These are phyloP conservation scores for Solanum ahanhuiri DNA, from an alignment of 257 asterid genomes.

Conservation along the genomic window DNA sequence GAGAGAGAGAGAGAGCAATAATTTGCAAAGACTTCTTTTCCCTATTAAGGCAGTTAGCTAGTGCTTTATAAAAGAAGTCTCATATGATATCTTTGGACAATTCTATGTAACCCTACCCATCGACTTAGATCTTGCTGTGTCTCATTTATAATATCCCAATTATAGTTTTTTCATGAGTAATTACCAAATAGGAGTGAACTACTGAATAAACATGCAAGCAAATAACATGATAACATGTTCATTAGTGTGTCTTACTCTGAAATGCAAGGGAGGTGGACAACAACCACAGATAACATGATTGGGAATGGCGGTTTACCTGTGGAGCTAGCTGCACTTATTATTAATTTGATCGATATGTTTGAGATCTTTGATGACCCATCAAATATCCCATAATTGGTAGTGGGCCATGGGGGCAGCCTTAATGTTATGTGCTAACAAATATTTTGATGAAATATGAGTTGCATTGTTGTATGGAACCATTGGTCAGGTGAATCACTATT, in stretches of 20 bases:
- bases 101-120: neutral
- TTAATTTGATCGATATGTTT: neutral
- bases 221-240: neutral
- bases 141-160: neutral
- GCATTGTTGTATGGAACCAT: neutral
- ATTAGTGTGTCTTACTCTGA: neutral
- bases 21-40: neutral
- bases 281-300: neutral
- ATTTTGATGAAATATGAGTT: neutral
- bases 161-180: neutral
- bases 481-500: neutral
- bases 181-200: neutral
- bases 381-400: neutral
- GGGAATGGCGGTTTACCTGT: neutral
- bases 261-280: neutral
- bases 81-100: neutral
- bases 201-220: neutral
- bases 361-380: neutral
- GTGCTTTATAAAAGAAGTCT: neutral
- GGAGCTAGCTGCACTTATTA: neutral
- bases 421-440: neutral
- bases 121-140: neutral
- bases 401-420: neutral
- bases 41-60: neutral
- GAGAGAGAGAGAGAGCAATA: neutral